Evolutionary conservation across 257 asterid genomes (phyloP).

Genomic region (Knoxia roxburghii): DNA sequence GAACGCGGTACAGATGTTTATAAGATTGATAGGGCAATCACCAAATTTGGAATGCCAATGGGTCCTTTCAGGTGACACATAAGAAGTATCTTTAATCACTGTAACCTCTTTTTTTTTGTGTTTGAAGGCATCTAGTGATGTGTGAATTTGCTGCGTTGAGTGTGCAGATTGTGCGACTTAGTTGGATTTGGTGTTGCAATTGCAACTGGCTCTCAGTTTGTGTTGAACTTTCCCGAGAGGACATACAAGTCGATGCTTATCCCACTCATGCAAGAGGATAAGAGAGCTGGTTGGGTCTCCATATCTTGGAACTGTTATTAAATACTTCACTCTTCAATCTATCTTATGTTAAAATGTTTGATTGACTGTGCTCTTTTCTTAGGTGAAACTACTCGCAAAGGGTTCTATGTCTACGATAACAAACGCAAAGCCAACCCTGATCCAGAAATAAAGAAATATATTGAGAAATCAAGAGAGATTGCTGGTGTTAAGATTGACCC

Average conservation of each 20-base stretch:
- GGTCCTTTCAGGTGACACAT: slow-evolving; percentile 86
- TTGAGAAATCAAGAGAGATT: slow-evolving; percentile 70
- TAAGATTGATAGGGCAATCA: slow-evolving; percentile 61
- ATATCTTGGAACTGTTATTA: background rate
- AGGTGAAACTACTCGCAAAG: slow-evolving; percentile 82
- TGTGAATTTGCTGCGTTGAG: slow-evolving; percentile 5
- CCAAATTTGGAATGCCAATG: slow-evolving; percentile 97
- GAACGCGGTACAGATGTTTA: slow-evolving; percentile 86
- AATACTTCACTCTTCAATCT: background rate
- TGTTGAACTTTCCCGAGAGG: slow-evolving; percentile 72
- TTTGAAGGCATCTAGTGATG: background rate
- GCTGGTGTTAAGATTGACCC: slow-evolving; percentile 77
- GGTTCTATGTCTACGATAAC: slow-evolving; percentile 70
- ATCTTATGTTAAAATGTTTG: slow-evolving; percentile 2
- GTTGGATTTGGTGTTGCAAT: slow-evolving; percentile 88
- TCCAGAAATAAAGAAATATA: slow-evolving; percentile 70
- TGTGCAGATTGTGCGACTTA: slow-evolving; percentile 73
- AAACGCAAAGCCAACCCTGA: slow-evolving; percentile 92
- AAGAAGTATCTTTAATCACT: background rate
- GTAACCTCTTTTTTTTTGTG: background rate
- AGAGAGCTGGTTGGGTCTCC: slow-evolving; percentile 59
- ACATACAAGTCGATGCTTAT: slow-evolving; percentile 79
- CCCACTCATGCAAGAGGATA: slow-evolving; percentile 88
- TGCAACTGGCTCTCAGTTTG: slow-evolving; percentile 78
- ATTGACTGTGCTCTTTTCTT: slow-evolving; percentile 12